Evolutionary conservation across 805 yeast species (phyloP), one percentile per base, ranked within the genome.

Genomic region (Candida corydali): DNA sequence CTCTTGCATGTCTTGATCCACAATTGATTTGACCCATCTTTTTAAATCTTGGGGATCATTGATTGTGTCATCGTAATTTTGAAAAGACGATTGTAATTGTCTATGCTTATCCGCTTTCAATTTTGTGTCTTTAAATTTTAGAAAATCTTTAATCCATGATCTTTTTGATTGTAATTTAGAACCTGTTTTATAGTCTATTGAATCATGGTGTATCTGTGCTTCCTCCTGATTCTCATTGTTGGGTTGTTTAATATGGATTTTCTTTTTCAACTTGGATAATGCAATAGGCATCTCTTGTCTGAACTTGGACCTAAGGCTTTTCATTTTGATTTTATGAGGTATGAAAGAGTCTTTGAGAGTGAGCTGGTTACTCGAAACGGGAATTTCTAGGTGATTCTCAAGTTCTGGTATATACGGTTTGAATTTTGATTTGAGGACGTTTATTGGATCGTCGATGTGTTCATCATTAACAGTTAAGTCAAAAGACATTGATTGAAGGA

Each of bases 81-180:
- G 55, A 38, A 59, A 54, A 17, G 50, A 47, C 10, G 63, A 49
- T 18, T 40, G 34, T 27, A 59, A 45, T 15, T 47, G 48, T 10
- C 45, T 45, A 12, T 20, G 7, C 18, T 11, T 4, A 15, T 26
- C 8, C 7, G n/a, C 10, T 7, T 23, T 10, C 7, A 18, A 7
- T 7, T 29, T 18, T 14, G 33, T 34, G 5, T 46, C 43, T 37
- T 47, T 43, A 32, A 41, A 52, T 17, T 42, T 45, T 28, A 57
- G 37, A 36, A 39, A 57, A 29, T 51, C 57, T 39, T 50, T 49
- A 26, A 57, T 44, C 50, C 57, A 57, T 9, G 59, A 56, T 7
- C 47, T 47, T 22, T 40, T 44, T 3, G 49, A 42, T 16, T 30
- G 25, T 10, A 47, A 15, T 30, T 24, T 36, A 11, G 37, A 24